Percentiles rank a stretch among this genome's conserved stretches.
phyloP scores from a whole-genome alignment of 352 stramenopile species.

The Globisporangium nunn region DNA sequence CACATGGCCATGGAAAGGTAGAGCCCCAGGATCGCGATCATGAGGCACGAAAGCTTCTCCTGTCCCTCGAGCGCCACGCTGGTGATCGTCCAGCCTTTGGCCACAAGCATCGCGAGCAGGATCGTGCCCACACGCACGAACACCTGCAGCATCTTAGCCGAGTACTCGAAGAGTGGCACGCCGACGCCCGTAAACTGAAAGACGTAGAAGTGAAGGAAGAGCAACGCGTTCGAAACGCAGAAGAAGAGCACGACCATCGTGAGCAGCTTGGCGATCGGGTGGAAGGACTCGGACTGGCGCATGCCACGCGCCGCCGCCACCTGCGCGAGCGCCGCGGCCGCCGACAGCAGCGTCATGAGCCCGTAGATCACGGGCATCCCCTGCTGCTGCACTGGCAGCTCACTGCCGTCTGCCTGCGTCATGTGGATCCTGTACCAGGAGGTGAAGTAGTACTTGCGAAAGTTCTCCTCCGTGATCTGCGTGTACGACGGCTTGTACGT shows the following conservation, averaged over 20 bases:
- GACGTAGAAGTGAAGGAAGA: slow-evolving; percentile 53
- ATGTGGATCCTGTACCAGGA: slow-evolving; percentile 78
- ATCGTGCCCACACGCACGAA: slow-evolving; percentile 69
- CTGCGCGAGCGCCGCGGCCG: slow-evolving; percentile 26
- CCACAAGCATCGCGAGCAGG: slow-evolving; percentile 64
- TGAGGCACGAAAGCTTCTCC: slow-evolving; percentile 61
- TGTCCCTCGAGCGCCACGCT: slow-evolving; percentile 49
- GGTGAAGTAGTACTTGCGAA: slow-evolving; percentile 74
- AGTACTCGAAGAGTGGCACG: slow-evolving; percentile 62
- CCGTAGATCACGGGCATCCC: slow-evolving; percentile 48
- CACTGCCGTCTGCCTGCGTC: slow-evolving; percentile 50
- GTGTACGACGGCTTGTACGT: slow-evolving; percentile 49
- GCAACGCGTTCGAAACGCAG: slow-evolving; percentile 45
- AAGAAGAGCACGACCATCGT: slow-evolving; percentile 62
- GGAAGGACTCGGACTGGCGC: slow-evolving; percentile 61
- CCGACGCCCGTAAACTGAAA: slow-evolving; percentile 60
- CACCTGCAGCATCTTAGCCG: slow-evolving; percentile 58
- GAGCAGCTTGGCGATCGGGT: slow-evolving; percentile 69
- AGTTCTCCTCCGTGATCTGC: slow-evolving; percentile 62
- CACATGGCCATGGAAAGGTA: slow-evolving; percentile 78
- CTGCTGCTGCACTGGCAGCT: slow-evolving; percentile 64
- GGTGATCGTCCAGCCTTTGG: slow-evolving; percentile 81
- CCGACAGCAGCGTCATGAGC: slow-evolving; percentile 38
- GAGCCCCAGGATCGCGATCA: slow-evolving; percentile 47
- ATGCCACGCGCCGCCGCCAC: slow-evolving; percentile 34